Evolutionary conservation across 441 rosid species (phyloP).

Genomic region (Pelargonium myrrhifolium): DNA sequence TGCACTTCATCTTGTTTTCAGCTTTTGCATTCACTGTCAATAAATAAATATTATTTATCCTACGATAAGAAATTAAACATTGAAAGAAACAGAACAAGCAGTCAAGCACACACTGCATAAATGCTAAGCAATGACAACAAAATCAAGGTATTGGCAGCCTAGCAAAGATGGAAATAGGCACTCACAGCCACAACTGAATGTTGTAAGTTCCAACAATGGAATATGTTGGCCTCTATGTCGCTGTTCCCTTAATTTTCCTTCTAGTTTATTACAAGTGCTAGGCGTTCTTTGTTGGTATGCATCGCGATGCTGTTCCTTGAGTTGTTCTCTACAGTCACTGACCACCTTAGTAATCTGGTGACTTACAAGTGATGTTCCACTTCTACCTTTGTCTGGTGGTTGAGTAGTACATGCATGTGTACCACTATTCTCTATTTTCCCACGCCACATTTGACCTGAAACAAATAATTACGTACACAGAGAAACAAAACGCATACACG

Average conservation of each 20-base stretch:
- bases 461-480: neutral
- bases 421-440: neutral
- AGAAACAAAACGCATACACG: neutral
- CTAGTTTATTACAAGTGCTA: neutral
- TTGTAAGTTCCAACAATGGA: neutral
- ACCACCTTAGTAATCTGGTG: neutral
- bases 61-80: neutral
- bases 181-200: neutral
- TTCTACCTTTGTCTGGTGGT: neutral
- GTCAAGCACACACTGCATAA: neutral
- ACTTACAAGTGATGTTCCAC: neutral
- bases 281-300: neutral
- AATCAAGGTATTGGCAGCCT: neutral
- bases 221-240: neutral
- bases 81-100: neutral
- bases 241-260: neutral
- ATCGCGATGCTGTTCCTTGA: neutral
- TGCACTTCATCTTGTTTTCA: neutral
- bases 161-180: neutral
- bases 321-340: neutral
- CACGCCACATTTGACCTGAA: neutral
- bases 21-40: neutral
- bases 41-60: neutral
- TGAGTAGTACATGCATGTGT: neutral
- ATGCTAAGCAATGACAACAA: neutral